Percentiles rank a stretch among this genome's conserved stretches.
Conservation (phyloP, 768 basidiomycete genomes). For the Rhodotorula diobovata region DNA sequence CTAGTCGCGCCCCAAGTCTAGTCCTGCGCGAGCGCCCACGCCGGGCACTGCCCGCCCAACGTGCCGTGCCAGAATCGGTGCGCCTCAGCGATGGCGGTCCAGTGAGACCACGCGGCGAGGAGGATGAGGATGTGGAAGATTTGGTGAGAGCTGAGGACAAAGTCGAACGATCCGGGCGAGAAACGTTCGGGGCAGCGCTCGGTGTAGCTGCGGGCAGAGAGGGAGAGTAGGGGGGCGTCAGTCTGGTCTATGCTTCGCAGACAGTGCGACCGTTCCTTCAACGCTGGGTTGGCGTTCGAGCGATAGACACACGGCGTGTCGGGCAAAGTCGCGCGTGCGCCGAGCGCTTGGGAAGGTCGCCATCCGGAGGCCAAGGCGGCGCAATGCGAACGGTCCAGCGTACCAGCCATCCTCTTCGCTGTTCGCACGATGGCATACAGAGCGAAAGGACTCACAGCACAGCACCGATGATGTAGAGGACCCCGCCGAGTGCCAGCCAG, state of each 20-base stretch:
- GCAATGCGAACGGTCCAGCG: too few species aligned
- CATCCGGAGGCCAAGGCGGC: too few species aligned
- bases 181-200: slow-evolving; percentile 74
- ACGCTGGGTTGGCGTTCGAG: too few species aligned
- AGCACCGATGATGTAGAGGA: slow-evolving; percentile 72
- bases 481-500: slow-evolving; percentile 67
- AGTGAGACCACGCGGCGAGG: slow-evolving; percentile 65
- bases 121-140: slow-evolving; percentile 82
- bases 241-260: too few species aligned
- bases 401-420: neutral
- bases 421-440: neutral
- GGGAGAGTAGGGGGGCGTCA: slow-evolving; percentile 34
- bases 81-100: slow-evolving; percentile 56
- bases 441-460: slow-evolving; percentile 58
- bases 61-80: slow-evolving; percentile 59
- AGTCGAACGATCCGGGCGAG: slow-evolving; percentile 72
- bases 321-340: too few species aligned
- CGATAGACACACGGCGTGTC: too few species aligned
- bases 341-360: neutral
- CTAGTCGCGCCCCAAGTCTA: neutral
- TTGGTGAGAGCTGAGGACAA: slow-evolving; percentile 75
- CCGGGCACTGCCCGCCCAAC: slow-evolving; percentile 4
- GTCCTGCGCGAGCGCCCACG: neutral
- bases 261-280: too few species aligned
- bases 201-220: slow-evolving; percentile 50